Evolutionary conservation across 2,329 filamentous ascomycete species (phyloP), one percentile per base, ranked within the genome.

Genomic region (Phoma sp.): DNA sequence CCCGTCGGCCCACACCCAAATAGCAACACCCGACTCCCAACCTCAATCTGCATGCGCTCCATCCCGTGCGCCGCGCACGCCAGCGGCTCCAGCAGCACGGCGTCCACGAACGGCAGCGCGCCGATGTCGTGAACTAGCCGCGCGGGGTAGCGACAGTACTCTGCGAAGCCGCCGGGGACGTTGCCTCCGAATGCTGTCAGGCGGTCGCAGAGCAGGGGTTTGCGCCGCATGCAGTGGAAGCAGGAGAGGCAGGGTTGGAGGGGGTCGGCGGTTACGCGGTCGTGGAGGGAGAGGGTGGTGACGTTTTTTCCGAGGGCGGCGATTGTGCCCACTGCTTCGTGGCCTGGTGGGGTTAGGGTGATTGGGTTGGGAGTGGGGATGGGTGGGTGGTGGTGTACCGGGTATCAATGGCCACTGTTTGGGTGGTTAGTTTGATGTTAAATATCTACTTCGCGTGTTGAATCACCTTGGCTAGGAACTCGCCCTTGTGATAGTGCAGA

Each of bases 1-100:
- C 88, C 87, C 29, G 87, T 89, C 9, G 87, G 86, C 5, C 87
- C 87, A 58, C 85, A 85, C 54, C 85, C 85, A 65, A 89, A 87
- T 76, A 89, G 82, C 46, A 89, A 80, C 39, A 88, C 84, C 43
- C 84, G 82, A 24, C 85, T 88, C 27, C 87, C 85, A 57, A 88
- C 81, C 67, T 85, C 85, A 12, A 87, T 86, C 4, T 81, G 79
- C 64, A 90, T 90, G 77, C 87, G 86, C 71, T 89, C 87, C 22
- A 89, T 77, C 13, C 87, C 87, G 69, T 90, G 88, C 59, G 85
- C 84, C n/a, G 88, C 87, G 64, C 88, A 90, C 4, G 87, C 88
- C 6, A 87, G 87, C 12, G 88, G 86, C 74, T 90, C 88, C 43
- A 90, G 81, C 12, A 90, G 82, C 24, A 87, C 88, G 17, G 88